Conservation (phyloP, 2,329 filamentous ascomycete genomes). For the Xylariaceae sp. region DNA sequence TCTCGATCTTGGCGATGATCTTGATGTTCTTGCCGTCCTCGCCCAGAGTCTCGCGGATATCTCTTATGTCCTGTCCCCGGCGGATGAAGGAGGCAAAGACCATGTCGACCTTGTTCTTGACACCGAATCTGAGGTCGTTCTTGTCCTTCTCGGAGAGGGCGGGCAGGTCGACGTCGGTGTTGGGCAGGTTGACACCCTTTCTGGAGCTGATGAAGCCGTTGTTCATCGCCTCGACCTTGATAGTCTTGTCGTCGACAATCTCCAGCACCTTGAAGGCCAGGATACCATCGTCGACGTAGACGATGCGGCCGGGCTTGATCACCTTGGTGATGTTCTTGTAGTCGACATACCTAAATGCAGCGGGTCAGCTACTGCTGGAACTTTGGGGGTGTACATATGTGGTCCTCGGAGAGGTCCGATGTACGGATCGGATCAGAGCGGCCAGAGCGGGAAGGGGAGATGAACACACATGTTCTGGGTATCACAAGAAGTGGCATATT, state of each 20-base stretch:
- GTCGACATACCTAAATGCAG: conserved; percentile 92
- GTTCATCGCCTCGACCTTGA: conserved; percentile 84
- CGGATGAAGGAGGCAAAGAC: conserved; percentile 98
- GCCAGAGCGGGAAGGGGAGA: too few species aligned
- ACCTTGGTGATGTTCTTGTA: conserved; percentile 99
- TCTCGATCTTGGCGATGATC: conserved; percentile 99
- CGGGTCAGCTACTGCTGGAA: too few species aligned
- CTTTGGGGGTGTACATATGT: too few species aligned
- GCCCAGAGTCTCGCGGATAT: conserved; percentile 87
- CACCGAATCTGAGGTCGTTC: conserved; percentile 85
- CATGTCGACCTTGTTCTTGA: conserved; percentile 99
- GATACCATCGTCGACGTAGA: conserved; percentile 98
- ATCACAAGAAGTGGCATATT: conserved; percentile 77
- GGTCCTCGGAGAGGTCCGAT: too few species aligned
- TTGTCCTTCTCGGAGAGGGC: conserved; percentile 98
- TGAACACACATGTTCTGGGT: conserved; percentile 84
- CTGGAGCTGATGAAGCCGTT: conserved; percentile 98
- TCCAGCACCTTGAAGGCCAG: conserved; percentile 91
- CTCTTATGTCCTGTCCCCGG: conserved; percentile 79
- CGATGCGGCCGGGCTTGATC: conserved; percentile 80
- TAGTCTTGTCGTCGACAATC: conserved; percentile 79
- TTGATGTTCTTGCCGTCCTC: conserved; percentile 92
- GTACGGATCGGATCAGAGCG: too few species aligned
- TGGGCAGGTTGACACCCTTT: conserved; percentile 98
- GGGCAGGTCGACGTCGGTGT: conserved; percentile 96